Percentiles rank a stretch among this genome's conserved stretches.
These are phyloP conservation scores for Hygrophila difformis DNA, from an alignment of 257 asterid species.

Conservation along the genomic window DNA sequence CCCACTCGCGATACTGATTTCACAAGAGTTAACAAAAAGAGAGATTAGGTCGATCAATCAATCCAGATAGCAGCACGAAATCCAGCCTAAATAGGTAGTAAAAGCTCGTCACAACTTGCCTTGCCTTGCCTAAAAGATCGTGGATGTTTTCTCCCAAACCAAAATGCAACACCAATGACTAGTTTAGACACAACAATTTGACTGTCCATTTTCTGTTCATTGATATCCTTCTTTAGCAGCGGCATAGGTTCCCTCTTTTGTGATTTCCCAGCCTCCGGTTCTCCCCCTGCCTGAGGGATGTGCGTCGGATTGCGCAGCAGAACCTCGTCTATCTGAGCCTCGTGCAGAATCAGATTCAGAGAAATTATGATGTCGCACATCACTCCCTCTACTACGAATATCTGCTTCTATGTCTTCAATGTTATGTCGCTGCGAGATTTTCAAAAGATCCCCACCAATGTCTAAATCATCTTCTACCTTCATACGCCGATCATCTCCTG, in stretches of 20 bases:
- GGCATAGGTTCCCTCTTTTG: conserved; percentile 35
- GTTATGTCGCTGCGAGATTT: conserved; percentile 89
- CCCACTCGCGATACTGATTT: conserved; percentile 21
- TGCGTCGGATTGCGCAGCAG: conserved; percentile 37
- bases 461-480: conserved; percentile 88
- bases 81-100: conserved; percentile 17
- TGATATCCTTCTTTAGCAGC: conserved; percentile 38
- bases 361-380: conserved; percentile 58
- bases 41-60: conserved; percentile 11
- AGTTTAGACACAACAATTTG: too few species aligned
- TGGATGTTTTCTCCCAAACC: conserved; percentile 20
- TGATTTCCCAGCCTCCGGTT: conserved; percentile 57
- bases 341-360: conserved; percentile 60
- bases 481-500: conserved; percentile 51
- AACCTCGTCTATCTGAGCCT: conserved; percentile 63
- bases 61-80: conserved; percentile 20
- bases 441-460: conserved; percentile 86
- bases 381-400: conserved; percentile 83
- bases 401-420: conserved; percentile 91
- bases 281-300: conserved; percentile 57
- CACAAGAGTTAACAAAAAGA: conserved; percentile 16
- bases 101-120: conserved; percentile 16
- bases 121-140: conserved; percentile 4
- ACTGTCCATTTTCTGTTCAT: conserved; percentile 17
- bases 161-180: conserved; percentile 21